These are phyloP conservation scores for Nemania diffusa DNA, from an alignment of 2,329 filamentous ascomycete genomes.

Conservation along the genomic window DNA sequence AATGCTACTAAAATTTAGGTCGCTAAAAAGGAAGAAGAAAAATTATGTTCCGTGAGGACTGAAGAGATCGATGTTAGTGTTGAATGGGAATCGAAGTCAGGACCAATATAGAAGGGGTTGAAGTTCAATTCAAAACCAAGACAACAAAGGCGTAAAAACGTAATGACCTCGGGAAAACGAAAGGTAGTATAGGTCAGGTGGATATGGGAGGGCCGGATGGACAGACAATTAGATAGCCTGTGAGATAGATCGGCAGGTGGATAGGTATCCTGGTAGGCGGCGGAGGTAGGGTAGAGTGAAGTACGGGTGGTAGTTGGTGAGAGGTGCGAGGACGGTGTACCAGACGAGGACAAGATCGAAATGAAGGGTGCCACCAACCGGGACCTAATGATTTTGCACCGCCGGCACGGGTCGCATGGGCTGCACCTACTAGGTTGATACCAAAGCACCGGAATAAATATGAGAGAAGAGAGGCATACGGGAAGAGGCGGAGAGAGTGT, in stretches of 20 bases:
- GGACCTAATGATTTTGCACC: constrained; percentile 9
- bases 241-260: neutral
- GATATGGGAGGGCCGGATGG: neutral
- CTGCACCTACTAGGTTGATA: constrained; percentile 25
- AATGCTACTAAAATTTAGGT: neutral
- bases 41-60: constrained; percentile 11
- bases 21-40: neutral
- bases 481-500: neutral
- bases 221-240: neutral
- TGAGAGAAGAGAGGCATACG: neutral
- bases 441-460: constrained; percentile 6
- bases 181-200: constrained; percentile 5
- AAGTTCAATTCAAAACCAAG: constrained; percentile 5
- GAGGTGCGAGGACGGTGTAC: constrained; percentile 6
- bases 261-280: neutral
- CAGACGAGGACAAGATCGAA: constrained; percentile 31
- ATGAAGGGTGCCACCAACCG: constrained; percentile 22
- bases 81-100: constrained; percentile 11
- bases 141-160: constrained; percentile 1
- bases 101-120: constrained; percentile 5
- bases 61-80: constrained; percentile 5
- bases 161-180: constrained; percentile 13
- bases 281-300: constrained; percentile 8
- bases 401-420: constrained; percentile 10
- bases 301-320: constrained; percentile 7